Conservation (phyloP, 148 eudicot species). For the Vaccinium corymbosum region DNA sequence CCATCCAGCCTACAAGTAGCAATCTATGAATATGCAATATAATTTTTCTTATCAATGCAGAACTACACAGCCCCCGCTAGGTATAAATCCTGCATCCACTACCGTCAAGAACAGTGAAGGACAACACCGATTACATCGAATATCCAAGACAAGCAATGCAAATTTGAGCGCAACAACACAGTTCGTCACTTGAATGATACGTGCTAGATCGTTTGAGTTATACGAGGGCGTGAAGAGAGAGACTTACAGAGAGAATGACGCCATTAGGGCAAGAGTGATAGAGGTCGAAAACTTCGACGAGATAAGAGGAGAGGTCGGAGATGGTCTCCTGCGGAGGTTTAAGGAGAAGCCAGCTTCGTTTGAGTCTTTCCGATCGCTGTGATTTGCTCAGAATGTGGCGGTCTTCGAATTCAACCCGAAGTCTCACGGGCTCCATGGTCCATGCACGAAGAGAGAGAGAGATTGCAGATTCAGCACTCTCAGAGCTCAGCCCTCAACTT, state of each 20-base stretch:
- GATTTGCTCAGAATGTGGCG: slow-evolving; percentile 42
- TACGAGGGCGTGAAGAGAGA: slow-evolving; percentile 15
- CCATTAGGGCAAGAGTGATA: slow-evolving; percentile 70
- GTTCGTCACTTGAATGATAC: background rate
- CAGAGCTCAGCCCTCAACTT: background rate
- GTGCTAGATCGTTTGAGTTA: background rate
- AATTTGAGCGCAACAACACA: background rate
- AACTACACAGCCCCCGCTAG: no score
- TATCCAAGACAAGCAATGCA: background rate
- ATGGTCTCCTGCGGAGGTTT: slow-evolving; percentile 51
- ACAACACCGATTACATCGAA: background rate
- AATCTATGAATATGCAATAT: no score
- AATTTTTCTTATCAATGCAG: no score
- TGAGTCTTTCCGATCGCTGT: slow-evolving; percentile 58
- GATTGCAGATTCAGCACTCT: background rate
- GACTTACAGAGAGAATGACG: slow-evolving; percentile 62
- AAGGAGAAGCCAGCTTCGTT: slow-evolving; percentile 58
- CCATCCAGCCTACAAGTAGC: no score
- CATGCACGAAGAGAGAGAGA: slow-evolving; percentile 15
- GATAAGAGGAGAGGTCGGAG: slow-evolving; percentile 44
- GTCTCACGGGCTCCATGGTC: slow-evolving; percentile 38
- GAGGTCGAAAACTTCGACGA: slow-evolving; percentile 55
- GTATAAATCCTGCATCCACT: no score
- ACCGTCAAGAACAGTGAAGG: background rate
- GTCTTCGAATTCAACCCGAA: slow-evolving; percentile 56